Base-by-base conservation (phyloP, 2,329 filamentous ascomycete species). In the Huntiella savannae region DNA sequence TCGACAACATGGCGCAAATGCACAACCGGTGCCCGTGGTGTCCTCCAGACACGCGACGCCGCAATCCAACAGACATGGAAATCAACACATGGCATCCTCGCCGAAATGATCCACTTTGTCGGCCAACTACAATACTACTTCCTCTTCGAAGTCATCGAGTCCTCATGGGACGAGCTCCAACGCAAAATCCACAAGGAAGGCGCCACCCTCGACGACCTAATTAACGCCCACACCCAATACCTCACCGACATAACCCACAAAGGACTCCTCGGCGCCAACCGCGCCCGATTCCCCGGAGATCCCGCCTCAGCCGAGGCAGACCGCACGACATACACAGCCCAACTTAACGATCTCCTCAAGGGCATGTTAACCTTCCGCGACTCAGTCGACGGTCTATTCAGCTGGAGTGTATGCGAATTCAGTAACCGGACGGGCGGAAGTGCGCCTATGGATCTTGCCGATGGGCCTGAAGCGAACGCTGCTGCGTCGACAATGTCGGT, bases 31-130 rank as follows among this genome's bases (percentile, higher is more conserved):
- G 77, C 87, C 3, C 75, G 91, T 50, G 86, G 88, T n/a, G 86
- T 96, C 1, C 72, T 98, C 5, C 79, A 82, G 51, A 81, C 75
- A 32, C 73, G 82, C 3, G 78, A 85, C 43, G 59, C 64, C 3
- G 73, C 74, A 50, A 75, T 92, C 17, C 73, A 73, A 22, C 67
- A 77, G 50, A 82, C 88, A 45, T 98, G 91, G 91, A 95, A 94
- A 59, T 77, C 73, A 11, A 92, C 87, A 4, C 73, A 88, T 48
- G 91, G 87, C 49, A 78, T 79, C 13, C 77, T 96, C 34, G 87
- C 88, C 10, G 92, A 98, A 62, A 98, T 98, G 91, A 84, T 96
- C 12, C 92, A 98, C 60, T 96, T 98, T 57, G 79, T 96, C 56
- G 85, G 85, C 52, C 91, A 98, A 62, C 71, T 98, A 11, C 91